Evolutionary conservation across 495 filamentous ascomycete species (phyloP).

Genomic region (Penicillium dipodomyicola): DNA sequence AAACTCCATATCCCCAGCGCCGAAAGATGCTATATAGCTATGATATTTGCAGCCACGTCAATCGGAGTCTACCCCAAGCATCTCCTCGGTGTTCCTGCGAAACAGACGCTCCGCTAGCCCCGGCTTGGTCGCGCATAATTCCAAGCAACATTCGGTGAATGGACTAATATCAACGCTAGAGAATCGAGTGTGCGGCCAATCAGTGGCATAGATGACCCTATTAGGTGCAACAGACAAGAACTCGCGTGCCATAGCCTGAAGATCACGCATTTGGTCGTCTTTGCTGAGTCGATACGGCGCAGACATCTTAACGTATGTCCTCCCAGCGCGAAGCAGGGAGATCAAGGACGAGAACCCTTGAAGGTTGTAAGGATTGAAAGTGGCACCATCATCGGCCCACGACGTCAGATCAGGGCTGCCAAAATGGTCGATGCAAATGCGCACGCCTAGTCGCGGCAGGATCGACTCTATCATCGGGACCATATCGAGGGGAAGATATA

Average conservation of each 20-base stretch:
- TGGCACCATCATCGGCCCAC: neutral
- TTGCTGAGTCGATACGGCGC: constrained; percentile 48
- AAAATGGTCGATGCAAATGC: constrained; percentile 52
- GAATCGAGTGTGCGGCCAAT: constrained; percentile 55
- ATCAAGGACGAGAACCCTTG: constrained; percentile 44
- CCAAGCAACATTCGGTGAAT: constrained; percentile 44
- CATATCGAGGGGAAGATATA: constrained; percentile 47
- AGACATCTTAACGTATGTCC: constrained; percentile 50
- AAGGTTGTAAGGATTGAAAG: constrained; percentile 41
- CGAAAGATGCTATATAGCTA: neutral
- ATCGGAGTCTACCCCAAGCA: constrained; percentile 27
- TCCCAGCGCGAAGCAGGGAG: constrained; percentile 36
- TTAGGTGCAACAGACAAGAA: constrained; percentile 37
- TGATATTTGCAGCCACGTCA: neutral
- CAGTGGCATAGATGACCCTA: constrained; percentile 49
- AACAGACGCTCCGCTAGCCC: constrained; percentile 44
- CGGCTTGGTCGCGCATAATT: constrained; percentile 38
- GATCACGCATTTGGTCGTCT: constrained; percentile 35
- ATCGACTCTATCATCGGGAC: constrained; percentile 41
- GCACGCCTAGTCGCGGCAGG: constrained; percentile 42
- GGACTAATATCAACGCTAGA: constrained; percentile 43
- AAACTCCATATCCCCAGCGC: neutral
- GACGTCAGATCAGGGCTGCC: constrained; percentile 38
- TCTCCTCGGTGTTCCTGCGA: constrained; percentile 44
- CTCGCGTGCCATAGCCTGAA: constrained; percentile 40